Base-by-base conservation (phyloP, 805 yeast genomes). In the Lipomyces japonicus region DNA sequence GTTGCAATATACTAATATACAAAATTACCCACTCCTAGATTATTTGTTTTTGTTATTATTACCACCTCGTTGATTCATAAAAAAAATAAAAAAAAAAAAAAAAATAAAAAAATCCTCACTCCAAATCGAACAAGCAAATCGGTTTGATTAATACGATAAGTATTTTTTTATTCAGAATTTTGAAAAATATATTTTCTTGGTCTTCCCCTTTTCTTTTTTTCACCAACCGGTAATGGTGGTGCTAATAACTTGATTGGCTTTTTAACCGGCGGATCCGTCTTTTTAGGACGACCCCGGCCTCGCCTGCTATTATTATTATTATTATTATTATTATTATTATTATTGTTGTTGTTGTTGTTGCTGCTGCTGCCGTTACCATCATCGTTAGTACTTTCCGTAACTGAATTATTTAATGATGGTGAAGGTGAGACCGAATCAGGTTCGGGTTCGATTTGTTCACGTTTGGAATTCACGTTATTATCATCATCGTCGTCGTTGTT, bases 201-300 rank as follows among this genome's bases (percentile, higher is more conserved):
- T 14, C 37, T 14, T n/a, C 37, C 37, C 21, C 21, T 34, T 34
- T 14, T 14, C n/a, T 34, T 34, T 34, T 34, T 34, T 6, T 14
- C 37, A 14, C 16, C 16, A 6, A 19, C 19, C 10, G 10, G 19
- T 14, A 34, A 19, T 14, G 37, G 37, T 6, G 37, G 37, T 34
- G 37, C 37, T n/a, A 19, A 19, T 6, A 34, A 12, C 16, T 34
- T 34, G n/a, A 34, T 6, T 34, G 10, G 10, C 16, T 19, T 12
- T 6, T 6, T 16, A 16, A 35, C 21, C 7, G 46, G 23, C 5
- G 35, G 28, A 37, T 44, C 47, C n/a, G 35, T 25, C 30, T 44
- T 44, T n/a, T 23, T 26, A 3, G 52, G 55, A n/a, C 55, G 55
- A 16, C 55, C 55, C 10, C 55, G 55, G 7, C 52, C 48, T 4